Percentiles rank a stretch among this genome's conserved stretches.
These are phyloP conservation scores for Yamadazyma sp. DNA, from an alignment of 805 yeast species.

Conservation along the genomic window DNA sequence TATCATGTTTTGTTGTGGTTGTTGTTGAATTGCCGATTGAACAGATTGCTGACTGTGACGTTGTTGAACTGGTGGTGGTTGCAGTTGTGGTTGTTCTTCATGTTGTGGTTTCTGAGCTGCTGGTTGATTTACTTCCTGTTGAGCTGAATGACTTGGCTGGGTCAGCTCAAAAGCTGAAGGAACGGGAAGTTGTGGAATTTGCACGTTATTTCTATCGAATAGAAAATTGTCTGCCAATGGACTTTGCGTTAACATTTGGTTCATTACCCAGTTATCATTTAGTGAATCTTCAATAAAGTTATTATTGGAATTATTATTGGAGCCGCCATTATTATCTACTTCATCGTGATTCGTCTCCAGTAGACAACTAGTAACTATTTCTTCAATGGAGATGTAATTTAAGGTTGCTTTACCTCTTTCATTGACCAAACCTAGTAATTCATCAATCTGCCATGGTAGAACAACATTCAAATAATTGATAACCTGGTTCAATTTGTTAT, in stretches of 20 bases:
- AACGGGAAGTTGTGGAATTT: background rate
- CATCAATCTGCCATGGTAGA: conserved; percentile 57
- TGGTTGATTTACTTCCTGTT: no score
- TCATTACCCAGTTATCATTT: conserved; percentile 13
- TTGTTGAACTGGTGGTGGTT: background rate
- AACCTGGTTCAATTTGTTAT: conserved; percentile 43
- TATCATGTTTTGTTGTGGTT: background rate
- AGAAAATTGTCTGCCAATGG: conserved; percentile 1
- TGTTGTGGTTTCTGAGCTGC: no score
- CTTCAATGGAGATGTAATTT: conserved; percentile 56
- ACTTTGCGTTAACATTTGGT: conserved; percentile 12
- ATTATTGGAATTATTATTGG: conserved; percentile 1
- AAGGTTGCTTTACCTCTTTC: conserved; percentile 40
- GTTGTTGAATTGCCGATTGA: background rate
- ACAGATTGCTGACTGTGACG: background rate
- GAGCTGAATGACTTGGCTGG: no score
- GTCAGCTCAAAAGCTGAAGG: no score
- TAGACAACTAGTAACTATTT: conserved; percentile 58
- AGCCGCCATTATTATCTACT: conserved; percentile 2
- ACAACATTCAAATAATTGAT: conserved; percentile 48
- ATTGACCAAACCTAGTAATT: conserved; percentile 49
- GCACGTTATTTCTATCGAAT: conserved; percentile 1
- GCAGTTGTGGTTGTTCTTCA: background rate
- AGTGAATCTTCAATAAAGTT: background rate
- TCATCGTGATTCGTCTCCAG: conserved; percentile 31